Conservation (phyloP, 495 filamentous ascomycete genomes). For the Penicillium manginii region DNA sequence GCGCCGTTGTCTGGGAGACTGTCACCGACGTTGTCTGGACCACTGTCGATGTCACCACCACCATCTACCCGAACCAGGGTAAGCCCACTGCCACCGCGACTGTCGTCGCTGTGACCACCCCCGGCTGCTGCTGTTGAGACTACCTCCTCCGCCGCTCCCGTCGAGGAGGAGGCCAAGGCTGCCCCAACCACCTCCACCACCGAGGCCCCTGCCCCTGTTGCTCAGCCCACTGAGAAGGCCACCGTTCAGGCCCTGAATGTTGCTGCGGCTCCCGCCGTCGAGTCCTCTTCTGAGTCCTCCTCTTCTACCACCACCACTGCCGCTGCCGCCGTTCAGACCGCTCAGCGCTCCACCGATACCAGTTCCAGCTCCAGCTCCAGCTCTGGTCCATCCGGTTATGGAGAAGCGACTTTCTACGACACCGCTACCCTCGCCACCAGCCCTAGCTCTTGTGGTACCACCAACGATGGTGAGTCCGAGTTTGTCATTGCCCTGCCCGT, state of each 20-base stretch:
- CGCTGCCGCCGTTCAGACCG: constrained; percentile 14
- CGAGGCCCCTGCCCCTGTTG: constrained; percentile 11
- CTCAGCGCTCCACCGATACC: constrained; percentile 14
- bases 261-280: constrained; percentile 13
- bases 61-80: constrained; percentile 33
- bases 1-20: constrained; percentile 38
- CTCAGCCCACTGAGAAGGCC: constrained; percentile 15
- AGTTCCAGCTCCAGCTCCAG: constrained; percentile 20
- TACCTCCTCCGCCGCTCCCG: constrained; percentile 16
- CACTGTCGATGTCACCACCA: constrained; percentile 50
- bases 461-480: constrained; percentile 46
- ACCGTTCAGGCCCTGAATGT: constrained; percentile 7
- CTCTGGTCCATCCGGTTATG: constrained; percentile 39
- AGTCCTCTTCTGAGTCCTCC: constrained; percentile 17
- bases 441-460: constrained; percentile 50
- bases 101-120: constrained; percentile 17
- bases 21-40: constrained; percentile 43
- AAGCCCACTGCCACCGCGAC: constrained; percentile 17
- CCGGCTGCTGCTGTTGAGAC: constrained; percentile 13
- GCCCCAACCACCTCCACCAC: constrained; percentile 12
- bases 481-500: constrained; percentile 50
- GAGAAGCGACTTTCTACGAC: constrained; percentile 54
- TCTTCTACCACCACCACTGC: constrained; percentile 17
- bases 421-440: constrained; percentile 36
- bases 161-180: constrained; percentile 7